Percentiles rank a stretch among this genome's conserved stretches.
These are phyloP conservation scores for Volvox carteri DNA, from an alignment of 163 green algal genomes.

Conservation along the genomic window DNA sequence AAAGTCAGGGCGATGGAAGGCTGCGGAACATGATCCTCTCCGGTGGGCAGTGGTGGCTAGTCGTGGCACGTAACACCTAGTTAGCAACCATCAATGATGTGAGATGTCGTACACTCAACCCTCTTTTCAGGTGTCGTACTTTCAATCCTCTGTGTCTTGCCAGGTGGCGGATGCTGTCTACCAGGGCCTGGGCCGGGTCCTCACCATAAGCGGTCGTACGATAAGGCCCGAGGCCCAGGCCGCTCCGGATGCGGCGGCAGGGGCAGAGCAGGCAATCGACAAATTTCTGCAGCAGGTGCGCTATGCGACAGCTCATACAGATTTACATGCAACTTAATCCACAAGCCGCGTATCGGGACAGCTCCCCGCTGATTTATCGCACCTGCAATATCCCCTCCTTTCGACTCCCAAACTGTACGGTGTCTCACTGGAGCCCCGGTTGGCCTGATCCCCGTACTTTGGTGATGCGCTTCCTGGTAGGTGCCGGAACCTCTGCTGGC, in stretches of 20 bases:
- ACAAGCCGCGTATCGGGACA: too few species aligned
- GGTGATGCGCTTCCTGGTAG: not conserved
- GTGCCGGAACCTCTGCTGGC: slow-evolving; percentile 50
- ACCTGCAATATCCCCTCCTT: too few species aligned
- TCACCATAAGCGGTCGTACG: slow-evolving; percentile 75
- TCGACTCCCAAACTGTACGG: not conserved
- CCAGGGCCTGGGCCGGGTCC: slow-evolving; percentile 49
- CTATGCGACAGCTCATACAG: not conserved
- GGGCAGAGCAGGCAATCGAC: slow-evolving; percentile 62
- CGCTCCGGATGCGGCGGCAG: slow-evolving; percentile 53
- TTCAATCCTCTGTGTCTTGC: not conserved
- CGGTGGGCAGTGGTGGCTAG: not conserved
- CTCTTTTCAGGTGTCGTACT: not conserved
- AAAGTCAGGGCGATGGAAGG: too few species aligned
- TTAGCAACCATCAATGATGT: too few species aligned
- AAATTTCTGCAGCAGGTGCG: slow-evolving; percentile 56
- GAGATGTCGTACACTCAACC: not conserved
- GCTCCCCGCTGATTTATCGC: too few species aligned
- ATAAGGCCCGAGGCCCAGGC: slow-evolving; percentile 72
- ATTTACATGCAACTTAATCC: not conserved
- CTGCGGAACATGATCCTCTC: not conserved
- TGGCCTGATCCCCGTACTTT: not conserved
- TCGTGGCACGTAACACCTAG: too few species aligned
- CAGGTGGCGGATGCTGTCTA: slow-evolving; percentile 46
- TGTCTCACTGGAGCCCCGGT: not conserved